Evolutionary conservation across 768 basidiomycete genomes (phyloP), one percentile per base, ranked within the genome.

Genomic region (Boletus eberwhitei): DNA sequence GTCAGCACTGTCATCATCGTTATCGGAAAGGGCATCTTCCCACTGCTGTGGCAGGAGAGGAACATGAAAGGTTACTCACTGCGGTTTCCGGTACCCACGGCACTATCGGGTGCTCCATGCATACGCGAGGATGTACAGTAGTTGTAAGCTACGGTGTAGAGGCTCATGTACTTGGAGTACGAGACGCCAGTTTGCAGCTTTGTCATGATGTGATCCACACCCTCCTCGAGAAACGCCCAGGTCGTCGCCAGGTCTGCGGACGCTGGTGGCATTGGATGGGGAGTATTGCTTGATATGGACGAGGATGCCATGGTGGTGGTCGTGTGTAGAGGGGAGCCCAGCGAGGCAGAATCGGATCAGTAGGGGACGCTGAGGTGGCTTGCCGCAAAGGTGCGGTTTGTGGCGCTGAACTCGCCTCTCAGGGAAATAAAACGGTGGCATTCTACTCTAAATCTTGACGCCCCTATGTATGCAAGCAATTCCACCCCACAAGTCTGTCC

Each of bases 71-170:
- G 49, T 13, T 22, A 79, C 86, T 74, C 65, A 90, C 88, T 84
- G 67, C 87, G 79, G 62, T 70, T 75, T 5, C 75, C 72, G 17
- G 73, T 55, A 11, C 72, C 68, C 3, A 70, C 62, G 22, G 51
- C 29, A n/a, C 65, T 64, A 24, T 75, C 72, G 19, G 75, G 73
- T 22, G 66, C 73, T 44, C 78, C 77, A 64, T 81, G 82, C 85
- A 87, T 88, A 71, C 86, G 87, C 4, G 88, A 89, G 29, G 88
- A 89, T 26, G 92, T 98, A 68, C 97, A 99, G 71, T 96, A 98
- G 76, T 98, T 98, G 79, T 99, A 98, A 9, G 92, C 90, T 49
- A 93, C 91, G 22, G 94, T 96, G 74, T 98, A 93, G 55, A 85
- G 77, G 59, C 71, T 80, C 91, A 88, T 93, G 70, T 93, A 92